A percentile compares a stretch with the other conserved stretches of the same genome.
Conservation (phyloP, 371 early-diverging fungal genomes). For the Capniomyces stellatus region DNA sequence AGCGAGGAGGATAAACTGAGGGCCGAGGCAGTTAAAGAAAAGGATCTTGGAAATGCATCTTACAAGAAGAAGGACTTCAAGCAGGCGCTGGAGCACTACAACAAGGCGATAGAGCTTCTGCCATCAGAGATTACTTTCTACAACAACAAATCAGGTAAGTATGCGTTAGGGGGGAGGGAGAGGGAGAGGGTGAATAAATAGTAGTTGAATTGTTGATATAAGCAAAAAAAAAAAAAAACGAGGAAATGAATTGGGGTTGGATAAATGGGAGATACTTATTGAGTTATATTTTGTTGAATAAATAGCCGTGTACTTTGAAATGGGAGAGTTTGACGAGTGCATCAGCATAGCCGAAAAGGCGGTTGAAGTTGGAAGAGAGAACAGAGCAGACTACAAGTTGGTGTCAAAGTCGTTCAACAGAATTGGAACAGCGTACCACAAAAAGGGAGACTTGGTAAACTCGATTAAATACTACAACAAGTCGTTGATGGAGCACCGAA, state of each 20-base stretch:
- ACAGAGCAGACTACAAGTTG: conserved; percentile 83
- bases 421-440: conserved; percentile 75
- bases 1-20: conserved; percentile 37
- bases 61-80: conserved; percentile 91
- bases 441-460: conserved; percentile 53
- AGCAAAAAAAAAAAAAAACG: too few species aligned
- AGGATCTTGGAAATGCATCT: conserved; percentile 75
- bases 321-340: conserved; percentile 75
- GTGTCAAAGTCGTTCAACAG: conserved; percentile 87
- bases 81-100: conserved; percentile 72
- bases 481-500: conserved; percentile 89
- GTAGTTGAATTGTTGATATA: too few species aligned
- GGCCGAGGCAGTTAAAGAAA: conserved; percentile 58
- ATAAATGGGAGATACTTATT: too few species aligned
- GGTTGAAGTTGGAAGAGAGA: conserved; percentile 77
- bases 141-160: conserved; percentile 94
- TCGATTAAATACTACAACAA: conserved; percentile 85
- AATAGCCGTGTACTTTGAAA: conserved; percentile 88
- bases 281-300: too few species aligned
- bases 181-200: too few species aligned
- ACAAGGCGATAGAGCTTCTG: conserved; percentile 80
- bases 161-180: too few species aligned
- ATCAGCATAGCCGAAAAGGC: conserved; percentile 85
- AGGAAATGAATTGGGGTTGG: too few species aligned
- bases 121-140: conserved; percentile 73